These are phyloP conservation scores for Colletotrichum shisoi DNA, from an alignment of 2,329 filamentous ascomycete species.

Conservation along the genomic window DNA sequence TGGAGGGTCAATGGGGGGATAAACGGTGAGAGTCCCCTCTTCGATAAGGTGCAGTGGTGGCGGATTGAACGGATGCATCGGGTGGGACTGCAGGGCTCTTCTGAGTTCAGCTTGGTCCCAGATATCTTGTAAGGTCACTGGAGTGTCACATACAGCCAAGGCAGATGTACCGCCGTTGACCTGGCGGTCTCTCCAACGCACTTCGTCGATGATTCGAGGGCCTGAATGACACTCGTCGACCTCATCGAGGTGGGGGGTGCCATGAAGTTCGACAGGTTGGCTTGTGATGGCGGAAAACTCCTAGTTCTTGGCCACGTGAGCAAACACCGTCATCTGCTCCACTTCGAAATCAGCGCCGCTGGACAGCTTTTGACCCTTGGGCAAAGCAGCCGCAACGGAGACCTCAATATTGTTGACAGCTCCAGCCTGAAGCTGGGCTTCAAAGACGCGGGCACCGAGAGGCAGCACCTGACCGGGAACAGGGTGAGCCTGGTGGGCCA, in stretches of 20 bases:
- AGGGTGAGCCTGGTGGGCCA: conserved; percentile 61
- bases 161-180: conserved; percentile 8
- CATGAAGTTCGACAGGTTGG: neutral
- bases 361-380: conserved; percentile 63
- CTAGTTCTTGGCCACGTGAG: conserved; percentile 69
- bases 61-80: neutral
- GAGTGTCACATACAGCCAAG: conserved; percentile 24
- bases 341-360: conserved; percentile 73
- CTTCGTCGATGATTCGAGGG: neutral
- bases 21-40: neutral
- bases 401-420: conserved; percentile 77
- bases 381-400: conserved; percentile 76
- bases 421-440: conserved; percentile 73
- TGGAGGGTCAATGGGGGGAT: conserved; percentile 9
- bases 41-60: neutral
- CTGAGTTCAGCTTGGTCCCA: conserved; percentile 34
- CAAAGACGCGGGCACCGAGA: conserved; percentile 73
- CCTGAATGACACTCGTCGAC: neutral
- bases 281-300: conserved; percentile 13
- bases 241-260: neutral
- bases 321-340: conserved; percentile 79
- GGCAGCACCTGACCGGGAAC: conserved; percentile 64
- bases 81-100: conserved; percentile 6
- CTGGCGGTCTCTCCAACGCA: neutral
- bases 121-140: conserved; percentile 24